phyloP scores from a whole-genome alignment of 176 grass and related monocot species.

The Pontederia paniculata region DNA sequence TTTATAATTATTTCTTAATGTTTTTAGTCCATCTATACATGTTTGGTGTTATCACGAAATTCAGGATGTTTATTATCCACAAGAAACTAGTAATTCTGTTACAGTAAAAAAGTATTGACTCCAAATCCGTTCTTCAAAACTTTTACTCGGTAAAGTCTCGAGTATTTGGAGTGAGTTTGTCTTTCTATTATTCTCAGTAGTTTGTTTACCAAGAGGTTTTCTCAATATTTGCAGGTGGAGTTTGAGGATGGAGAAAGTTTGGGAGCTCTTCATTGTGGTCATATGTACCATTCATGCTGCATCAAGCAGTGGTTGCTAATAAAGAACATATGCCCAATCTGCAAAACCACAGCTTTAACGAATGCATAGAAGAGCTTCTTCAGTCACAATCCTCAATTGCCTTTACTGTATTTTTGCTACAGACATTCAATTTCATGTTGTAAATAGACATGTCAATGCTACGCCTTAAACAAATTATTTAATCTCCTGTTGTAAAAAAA shows the following conservation, averaged over 20 bases:
- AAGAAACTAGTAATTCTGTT: no score
- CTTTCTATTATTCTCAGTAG: neutral
- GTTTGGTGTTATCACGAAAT: neutral
- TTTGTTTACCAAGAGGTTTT: neutral
- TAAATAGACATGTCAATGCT: no score
- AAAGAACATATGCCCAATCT: slow-evolving; percentile 62
- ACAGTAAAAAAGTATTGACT: no score
- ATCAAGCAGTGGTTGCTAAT: slow-evolving; percentile 53
- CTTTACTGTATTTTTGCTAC: no score
- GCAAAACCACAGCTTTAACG: slow-evolving; percentile 47
- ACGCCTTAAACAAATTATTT: no score
- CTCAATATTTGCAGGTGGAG: slow-evolving; percentile 39
- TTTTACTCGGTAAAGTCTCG: no score
- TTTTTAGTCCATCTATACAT: neutral
- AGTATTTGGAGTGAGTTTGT: neutral
- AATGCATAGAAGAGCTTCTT: slow-evolving; percentile 20
- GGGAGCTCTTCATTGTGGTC: slow-evolving; percentile 42
- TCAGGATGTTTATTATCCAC: no score
- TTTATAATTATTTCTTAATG: neutral
- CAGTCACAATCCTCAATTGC: neutral
- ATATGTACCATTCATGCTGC: slow-evolving; percentile 40
- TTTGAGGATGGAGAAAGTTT: slow-evolving; percentile 28
- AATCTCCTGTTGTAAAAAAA: no score
- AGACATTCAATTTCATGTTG: no score
- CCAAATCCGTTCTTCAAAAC: no score